Evolutionary conservation across 192 early-diverging fungal species (phyloP).

Genomic region (Coemansia sp.): DNA sequence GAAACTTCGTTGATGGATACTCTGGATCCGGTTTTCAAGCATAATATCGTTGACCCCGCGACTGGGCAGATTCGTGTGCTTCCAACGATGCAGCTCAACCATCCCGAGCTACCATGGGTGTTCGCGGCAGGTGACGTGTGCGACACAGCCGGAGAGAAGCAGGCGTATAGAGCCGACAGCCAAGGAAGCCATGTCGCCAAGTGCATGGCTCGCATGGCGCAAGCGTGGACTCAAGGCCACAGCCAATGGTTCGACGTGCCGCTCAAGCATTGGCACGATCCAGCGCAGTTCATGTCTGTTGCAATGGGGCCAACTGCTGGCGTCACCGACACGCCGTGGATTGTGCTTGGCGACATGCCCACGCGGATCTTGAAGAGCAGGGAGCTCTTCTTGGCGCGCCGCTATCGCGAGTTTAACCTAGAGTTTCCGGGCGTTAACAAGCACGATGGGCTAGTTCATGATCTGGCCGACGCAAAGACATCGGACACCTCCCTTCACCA

Average conservation of each 20-base stretch:
- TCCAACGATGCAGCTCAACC: constrained; percentile 71
- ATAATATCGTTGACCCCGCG: constrained; percentile 54
- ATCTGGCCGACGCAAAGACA: neutral
- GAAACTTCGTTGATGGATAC: constrained; percentile 63
- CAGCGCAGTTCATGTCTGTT: constrained; percentile 51
- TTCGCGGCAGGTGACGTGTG: constrained; percentile 71
- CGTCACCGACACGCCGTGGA: constrained; percentile 54
- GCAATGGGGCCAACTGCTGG: constrained; percentile 47
- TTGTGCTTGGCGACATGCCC: constrained; percentile 51
- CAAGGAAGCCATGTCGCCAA: constrained; percentile 47
- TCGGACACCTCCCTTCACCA: neutral
- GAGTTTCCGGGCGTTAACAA: constrained; percentile 40
- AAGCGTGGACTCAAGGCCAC: constrained; percentile 43
- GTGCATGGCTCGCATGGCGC: constrained; percentile 53
- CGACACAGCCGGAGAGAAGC: constrained; percentile 51
- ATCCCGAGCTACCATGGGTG: constrained; percentile 65
- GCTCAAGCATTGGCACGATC: constrained; percentile 52
- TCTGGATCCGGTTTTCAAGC: constrained; percentile 48
- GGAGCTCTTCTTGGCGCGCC: constrained; percentile 52
- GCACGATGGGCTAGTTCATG: constrained; percentile 9
- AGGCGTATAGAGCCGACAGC: constrained; percentile 50
- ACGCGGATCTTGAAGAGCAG: constrained; percentile 54
- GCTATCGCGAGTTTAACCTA: constrained; percentile 51
- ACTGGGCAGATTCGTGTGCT: constrained; percentile 63
- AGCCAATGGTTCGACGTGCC: constrained; percentile 40